Base-by-base conservation (phyloP, 2,329 filamentous ascomycete genomes). In the Pestalotiopsis sp. region DNA sequence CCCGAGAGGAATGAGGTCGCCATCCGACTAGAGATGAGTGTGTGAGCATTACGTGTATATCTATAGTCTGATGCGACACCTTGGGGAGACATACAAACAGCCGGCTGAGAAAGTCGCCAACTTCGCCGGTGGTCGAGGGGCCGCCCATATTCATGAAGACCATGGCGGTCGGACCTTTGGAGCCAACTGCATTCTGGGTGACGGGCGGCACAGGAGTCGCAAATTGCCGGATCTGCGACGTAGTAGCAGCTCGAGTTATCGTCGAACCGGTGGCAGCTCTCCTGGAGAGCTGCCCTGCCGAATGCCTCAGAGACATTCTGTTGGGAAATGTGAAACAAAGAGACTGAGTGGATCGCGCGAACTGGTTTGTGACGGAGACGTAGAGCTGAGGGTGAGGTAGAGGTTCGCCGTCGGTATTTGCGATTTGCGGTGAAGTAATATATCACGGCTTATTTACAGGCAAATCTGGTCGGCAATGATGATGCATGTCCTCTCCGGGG, bases 141-240 rank as follows among this genome's bases (percentile, higher is more conserved):
- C 96, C 96, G 69, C 96, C 96, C 96, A 99, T 99, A 81, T 99
- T 99, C 82, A 99, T 89, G 77, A 99, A 98, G 14, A 99, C 96
- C 89, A 99, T 98, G 57, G 96, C 96, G 4, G 96, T 99, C 7
- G 94, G 94, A 0, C 95, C 95, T 76, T 93, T 85, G 56, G 86
- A 87, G 13, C 86, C 88, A 0, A 88, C 88, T 6, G 87, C 85
- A 85, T 94, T 86, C 78, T 97, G 93, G 0, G 92, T 94, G 24
- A 96, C 93, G 7, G 93, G 92, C 11, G 92, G 92, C 4, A 88
- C 89, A 20, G 86, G 83, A 14, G 89, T 91, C 38, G 91, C 91
- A 72, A 87, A 81, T 59, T 77, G 78, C 73, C 85, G 79, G 66
- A 72, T 83, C 80, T 81, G 78, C 71, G 79, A 77, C 75, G 66